Base-by-base conservation (phyloP, 257 asterid genomes). In the Nicotiana paniculata region DNA sequence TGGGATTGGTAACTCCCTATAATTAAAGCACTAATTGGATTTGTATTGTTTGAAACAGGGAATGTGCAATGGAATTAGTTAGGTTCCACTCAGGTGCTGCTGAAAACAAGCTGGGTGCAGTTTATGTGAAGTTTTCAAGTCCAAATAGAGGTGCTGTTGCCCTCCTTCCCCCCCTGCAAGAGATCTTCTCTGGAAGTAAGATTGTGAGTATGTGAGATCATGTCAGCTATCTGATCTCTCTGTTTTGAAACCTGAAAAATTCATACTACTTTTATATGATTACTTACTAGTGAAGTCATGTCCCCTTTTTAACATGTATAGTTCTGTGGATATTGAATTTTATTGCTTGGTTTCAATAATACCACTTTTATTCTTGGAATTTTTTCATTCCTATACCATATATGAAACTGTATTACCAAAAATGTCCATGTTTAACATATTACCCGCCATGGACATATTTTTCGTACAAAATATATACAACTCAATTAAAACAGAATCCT, bases 81-180 rank as follows among this genome's bases (percentile, higher is more conserved):
- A 65, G 91, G 39, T 79, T 88, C 43, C 98, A 95, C 77, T 66
- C 82, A 2, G 91, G 89, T 8, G 88, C 87, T 65, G 82, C 89
- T 9, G 93, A 90, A 83, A 91, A 35, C 82, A 92, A 91, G 90
- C 93, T 91, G 51, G 90, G 89, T 74, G 96, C 94, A 3, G 92
- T 88, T 54, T 83, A 65, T 55, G 57, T 91, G 37, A 95, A 95
- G 46, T 95, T 90, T 69, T 91, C 92, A 0, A 84, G 69, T 33
- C 92, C 93, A 4, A 93, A 92, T 28, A 89, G 88, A 80, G 89
- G 86, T 55, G 88, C 91, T 6, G 97, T 93, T 84, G 96, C 98
- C 28, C 83, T 91, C 84, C 35, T 85, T 93, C 58, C 95, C 97
- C 97, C 18, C 90, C 97, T 9, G 91, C 97, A 66, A 87, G 66